Base-by-base conservation (phyloP, 495 filamentous ascomycete species). In the Penicillium angulare region DNA sequence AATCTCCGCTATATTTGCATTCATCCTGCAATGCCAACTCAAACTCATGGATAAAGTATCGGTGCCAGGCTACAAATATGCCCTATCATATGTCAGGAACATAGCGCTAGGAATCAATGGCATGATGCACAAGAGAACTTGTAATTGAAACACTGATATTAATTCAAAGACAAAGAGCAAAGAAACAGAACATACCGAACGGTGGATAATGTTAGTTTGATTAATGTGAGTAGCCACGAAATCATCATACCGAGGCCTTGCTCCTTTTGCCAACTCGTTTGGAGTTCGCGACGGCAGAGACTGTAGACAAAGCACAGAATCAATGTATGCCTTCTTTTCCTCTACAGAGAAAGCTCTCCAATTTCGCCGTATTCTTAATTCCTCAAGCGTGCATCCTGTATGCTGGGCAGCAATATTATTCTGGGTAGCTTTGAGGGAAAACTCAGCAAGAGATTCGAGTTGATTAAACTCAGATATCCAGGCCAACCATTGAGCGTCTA, bases 141-240 rank as follows among this genome's bases (percentile, higher is more conserved):
- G n/a, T n/a, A n/a, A n/a, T n/a, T n/a, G n/a, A n/a, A n/a, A n/a
- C n/a, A n/a, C n/a, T 32, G 13, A 32, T 32, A 32, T 7, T 7
- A 32, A 32, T 32, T 32, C 29, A 7, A 32, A 7, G 13, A 13
- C 7, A 7, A 13, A 32, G 13, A 32, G 13, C 7, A 13, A 13
- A 7, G 7, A 32, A 7, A 32, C 29, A 32, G 29, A 9, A 3
- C 34, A 38, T 38, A 38, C 34, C 8, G 34, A 16, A 18, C 13
- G 17, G 17, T 38, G 34, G 15, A 42, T 42, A 24, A 8, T 13
- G 8, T 16, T 5, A 13, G 39, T 42, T 21, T 42, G 39, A n/a
- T 42, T 42, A 7, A 42, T 42, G 21, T 42, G 39, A 22, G 39
- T 42, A 8, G 39, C 39, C 12, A 42, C 39, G 15, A 42, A 42